Percentiles rank a stretch among this genome's conserved stretches.
phyloP scores from a whole-genome alignment of 2,329 filamentous ascomycete species.

The Geosmithia flava region DNA sequence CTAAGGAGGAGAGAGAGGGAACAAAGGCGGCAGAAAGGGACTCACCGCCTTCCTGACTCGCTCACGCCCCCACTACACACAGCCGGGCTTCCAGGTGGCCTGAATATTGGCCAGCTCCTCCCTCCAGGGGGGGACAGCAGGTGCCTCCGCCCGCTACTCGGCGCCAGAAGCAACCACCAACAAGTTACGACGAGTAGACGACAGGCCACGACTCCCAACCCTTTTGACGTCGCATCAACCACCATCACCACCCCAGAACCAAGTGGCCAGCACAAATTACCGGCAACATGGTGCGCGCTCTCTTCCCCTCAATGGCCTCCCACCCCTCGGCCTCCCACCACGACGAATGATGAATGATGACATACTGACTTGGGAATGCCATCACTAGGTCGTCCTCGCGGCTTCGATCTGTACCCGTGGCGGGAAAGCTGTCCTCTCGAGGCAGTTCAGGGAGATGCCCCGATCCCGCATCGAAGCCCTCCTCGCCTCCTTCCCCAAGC shows the following conservation, averaged over 20 bases:
- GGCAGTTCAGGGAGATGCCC: slow-evolving; percentile 96
- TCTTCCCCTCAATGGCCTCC: neutral
- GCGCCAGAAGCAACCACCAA: neutral
- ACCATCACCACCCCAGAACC: neutral
- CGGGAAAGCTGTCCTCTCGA: slow-evolving; percentile 94
- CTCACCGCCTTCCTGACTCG: slow-evolving; percentile 6
- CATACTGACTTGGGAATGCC: too few relatives aligned
- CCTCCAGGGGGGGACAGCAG: neutral
- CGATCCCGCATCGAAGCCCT: slow-evolving; percentile 93
- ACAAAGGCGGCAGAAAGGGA: slow-evolving; percentile 2
- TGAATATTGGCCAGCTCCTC: neutral
- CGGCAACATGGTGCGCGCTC: slow-evolving; percentile 26
- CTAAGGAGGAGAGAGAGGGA: neutral
- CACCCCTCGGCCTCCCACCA: neutral
- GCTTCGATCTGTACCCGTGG: slow-evolving; percentile 98
- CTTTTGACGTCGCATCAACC: neutral
- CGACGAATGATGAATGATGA: neutral
- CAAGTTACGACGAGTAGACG: neutral
- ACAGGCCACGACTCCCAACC: neutral
- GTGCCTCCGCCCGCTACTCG: too few relatives aligned
- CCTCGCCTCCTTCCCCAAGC: slow-evolving; percentile 93
- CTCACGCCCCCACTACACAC: slow-evolving; percentile 2
- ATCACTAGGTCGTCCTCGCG: slow-evolving; percentile 78
- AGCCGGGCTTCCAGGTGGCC: neutral
- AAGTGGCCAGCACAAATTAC: neutral